Base-by-base conservation (phyloP, 2,329 filamentous ascomycete species). In the Colletotrichum sp. region DNA sequence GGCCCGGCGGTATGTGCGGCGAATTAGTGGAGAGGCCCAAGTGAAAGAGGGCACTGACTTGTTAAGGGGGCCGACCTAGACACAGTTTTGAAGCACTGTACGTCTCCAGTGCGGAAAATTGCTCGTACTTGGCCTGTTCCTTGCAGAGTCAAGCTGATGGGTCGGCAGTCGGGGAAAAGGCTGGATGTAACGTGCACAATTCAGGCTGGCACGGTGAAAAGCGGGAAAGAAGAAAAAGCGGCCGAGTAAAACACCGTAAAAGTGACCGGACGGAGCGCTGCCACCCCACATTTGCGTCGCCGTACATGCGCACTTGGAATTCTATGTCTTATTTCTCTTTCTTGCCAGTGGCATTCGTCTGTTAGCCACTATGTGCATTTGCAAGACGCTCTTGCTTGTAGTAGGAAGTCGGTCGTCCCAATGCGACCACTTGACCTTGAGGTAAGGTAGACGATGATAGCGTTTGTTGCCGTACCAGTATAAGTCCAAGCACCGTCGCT, bases 1-100 rank as follows among this genome's bases (percentile, higher is more conserved):
- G 83, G 83, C 82, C 85, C 89, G 89, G 89, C 88, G 87, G 83
- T 89, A 88, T 90, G 83, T 85, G 88, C 89, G 89, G 89, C 88
- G 84, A 86, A 90, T 90, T 89, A 89, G 89, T 91, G 89, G 89
- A 86, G 87, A 82, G 80, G 75, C 52, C 73, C 71, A 72, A 63
- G 77, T 72, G 60, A 77, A n/a, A 48, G 65, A 74, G 65, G 64
- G 64, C 44, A 69, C 65, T 67, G 63, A 64, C 61, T 72, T 57
- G 36, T 67, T 52, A 22, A 34, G 64, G 65, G 64, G 28, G 19
- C 32, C 28, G 15, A 15, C 39, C 19, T 68, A 27, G 16, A 48
- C 28, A 65, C 68, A 25, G 48, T 28, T 3, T 25, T 15, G 12
- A 16, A 2, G 30, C 15, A 74, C 66, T 73, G 71, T 52, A 52